These are phyloP conservation scores for Phaffia rhodozyma DNA, from an alignment of 1,284 basidiomycete genomes.

Conservation along the genomic window DNA sequence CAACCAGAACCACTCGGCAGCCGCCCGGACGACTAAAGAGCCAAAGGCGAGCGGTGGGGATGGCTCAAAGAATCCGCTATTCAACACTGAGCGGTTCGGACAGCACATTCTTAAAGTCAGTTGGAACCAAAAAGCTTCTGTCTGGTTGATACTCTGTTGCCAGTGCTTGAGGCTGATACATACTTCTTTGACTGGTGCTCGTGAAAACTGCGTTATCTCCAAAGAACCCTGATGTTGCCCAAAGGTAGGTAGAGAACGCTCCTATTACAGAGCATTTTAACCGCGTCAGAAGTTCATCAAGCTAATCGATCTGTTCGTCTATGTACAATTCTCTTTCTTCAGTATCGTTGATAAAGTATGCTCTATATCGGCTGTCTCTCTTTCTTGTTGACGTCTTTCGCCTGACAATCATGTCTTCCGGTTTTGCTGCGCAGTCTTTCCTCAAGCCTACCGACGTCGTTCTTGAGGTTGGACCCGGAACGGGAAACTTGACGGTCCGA, in stretches of 20 bases:
- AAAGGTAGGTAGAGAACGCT: conserved; percentile 16
- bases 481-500: conserved; percentile 88
- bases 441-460: conserved; percentile 90
- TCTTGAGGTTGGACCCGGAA: conserved; percentile 96
- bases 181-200: neutral
- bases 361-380: neutral
- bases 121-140: conserved; percentile 20
- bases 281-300: neutral
- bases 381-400: neutral
- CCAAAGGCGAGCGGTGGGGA: conserved; percentile 38
- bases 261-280: neutral
- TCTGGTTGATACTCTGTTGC: neutral
- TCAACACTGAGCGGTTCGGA: conserved; percentile 87
- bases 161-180: neutral
- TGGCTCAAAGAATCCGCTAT: conserved; percentile 59
- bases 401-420: neutral
- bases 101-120: conserved; percentile 94
- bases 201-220: neutral
- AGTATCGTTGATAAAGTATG: conserved; percentile 67
- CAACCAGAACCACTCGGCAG: conserved; percentile 24
- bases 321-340: neutral
- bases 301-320: neutral
- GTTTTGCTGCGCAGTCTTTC: conserved; percentile 52
- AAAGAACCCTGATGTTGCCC: conserved; percentile 21
- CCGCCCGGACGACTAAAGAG: conserved; percentile 40